Conservation (phyloP, 805 yeast species). For the Ogataea henricii region DNA sequence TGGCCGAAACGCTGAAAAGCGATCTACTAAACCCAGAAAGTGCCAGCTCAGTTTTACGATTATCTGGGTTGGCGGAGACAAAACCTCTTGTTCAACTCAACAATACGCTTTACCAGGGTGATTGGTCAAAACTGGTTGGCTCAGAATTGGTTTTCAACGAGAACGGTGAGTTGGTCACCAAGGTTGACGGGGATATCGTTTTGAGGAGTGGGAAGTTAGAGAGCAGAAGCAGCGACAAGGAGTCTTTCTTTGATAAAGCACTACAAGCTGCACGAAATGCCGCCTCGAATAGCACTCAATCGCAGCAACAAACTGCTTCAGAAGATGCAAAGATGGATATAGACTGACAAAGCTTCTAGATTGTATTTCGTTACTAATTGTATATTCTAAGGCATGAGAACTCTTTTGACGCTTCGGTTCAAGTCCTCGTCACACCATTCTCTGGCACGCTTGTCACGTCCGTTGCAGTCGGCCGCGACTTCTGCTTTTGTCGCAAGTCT, state of each 20-base stretch:
- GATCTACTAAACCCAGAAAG: conserved; percentile 4
- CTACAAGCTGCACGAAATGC: conserved; percentile 24
- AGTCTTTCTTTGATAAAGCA: conserved; percentile 28
- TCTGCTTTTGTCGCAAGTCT: conserved; percentile 49
- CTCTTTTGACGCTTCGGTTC: conserved; percentile 46
- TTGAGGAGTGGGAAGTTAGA: conserved; percentile 35
- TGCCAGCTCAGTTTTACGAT: conserved; percentile 37
- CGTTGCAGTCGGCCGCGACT: conserved; percentile 37
- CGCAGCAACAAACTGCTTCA: background rate
- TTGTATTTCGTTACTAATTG: background rate
- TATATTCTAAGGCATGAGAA: conserved; percentile 17
- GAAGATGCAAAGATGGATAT: conserved; percentile 11
- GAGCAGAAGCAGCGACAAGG: conserved; percentile 22
- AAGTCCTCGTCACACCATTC: conserved; percentile 65
- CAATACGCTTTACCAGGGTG: conserved; percentile 64
- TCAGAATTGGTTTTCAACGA: conserved; percentile 53
- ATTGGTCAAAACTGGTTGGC: conserved; percentile 79
- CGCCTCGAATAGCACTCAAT: conserved; percentile 2
- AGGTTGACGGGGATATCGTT: conserved; percentile 33
- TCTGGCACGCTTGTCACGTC: conserved; percentile 52
- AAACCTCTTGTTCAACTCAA: conserved; percentile 61
- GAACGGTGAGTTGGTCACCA: conserved; percentile 36
- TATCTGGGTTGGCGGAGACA: conserved; percentile 56
- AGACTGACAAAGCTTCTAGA: background rate
- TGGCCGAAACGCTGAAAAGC: conserved; percentile 12